Evolutionary conservation across 2,329 filamentous ascomycete genomes (phyloP).

Genomic region (Penicillium sclerotiorum): DNA sequence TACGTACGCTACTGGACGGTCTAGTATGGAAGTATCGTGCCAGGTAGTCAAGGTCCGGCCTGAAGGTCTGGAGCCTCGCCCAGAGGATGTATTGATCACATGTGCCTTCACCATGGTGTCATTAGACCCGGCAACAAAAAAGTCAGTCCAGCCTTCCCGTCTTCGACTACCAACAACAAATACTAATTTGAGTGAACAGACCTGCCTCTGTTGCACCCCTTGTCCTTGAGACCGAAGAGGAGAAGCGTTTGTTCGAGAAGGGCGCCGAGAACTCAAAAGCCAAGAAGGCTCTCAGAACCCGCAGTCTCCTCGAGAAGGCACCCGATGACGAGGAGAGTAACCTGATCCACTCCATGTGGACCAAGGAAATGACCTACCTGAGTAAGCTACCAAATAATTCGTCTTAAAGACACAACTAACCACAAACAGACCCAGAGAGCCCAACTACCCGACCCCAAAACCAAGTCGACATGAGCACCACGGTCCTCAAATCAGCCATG

Average conservation of each 20-base stretch:
- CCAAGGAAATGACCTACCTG: constrained; percentile 66
- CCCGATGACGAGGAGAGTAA: constrained; percentile 72
- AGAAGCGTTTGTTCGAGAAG: constrained; percentile 63
- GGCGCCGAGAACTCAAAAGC: constrained; percentile 68
- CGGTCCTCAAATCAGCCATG: constrained; percentile 64
- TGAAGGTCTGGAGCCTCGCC: constrained; percentile 57
- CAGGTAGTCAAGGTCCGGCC: constrained; percentile 70
- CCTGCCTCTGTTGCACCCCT: constrained; percentile 65
- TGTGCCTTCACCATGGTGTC: constrained; percentile 79
- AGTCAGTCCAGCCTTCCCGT: constrained; percentile 37
- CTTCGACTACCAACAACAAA: neutral
- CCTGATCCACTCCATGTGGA: constrained; percentile 74
- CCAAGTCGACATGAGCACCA: constrained; percentile 64
- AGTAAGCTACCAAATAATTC: constrained; percentile 40
- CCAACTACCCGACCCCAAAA: constrained; percentile 58
- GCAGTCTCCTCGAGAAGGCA: constrained; percentile 65
- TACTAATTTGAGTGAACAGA: constrained; percentile 34
- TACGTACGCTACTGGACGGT: constrained; percentile 72
- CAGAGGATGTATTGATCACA: constrained; percentile 68
- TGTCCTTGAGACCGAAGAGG: constrained; percentile 64
- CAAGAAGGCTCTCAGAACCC: constrained; percentile 65
- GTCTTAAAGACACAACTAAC: constrained; percentile 6
- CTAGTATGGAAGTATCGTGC: constrained; percentile 73
- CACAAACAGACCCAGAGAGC: constrained; percentile 55
- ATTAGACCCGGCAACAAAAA: constrained; percentile 68